Percentiles rank a stretch among this genome's conserved stretches.
These are phyloP conservation scores for Candida sphagnicola DNA, from an alignment of 805 yeast species.

Conservation along the genomic window DNA sequence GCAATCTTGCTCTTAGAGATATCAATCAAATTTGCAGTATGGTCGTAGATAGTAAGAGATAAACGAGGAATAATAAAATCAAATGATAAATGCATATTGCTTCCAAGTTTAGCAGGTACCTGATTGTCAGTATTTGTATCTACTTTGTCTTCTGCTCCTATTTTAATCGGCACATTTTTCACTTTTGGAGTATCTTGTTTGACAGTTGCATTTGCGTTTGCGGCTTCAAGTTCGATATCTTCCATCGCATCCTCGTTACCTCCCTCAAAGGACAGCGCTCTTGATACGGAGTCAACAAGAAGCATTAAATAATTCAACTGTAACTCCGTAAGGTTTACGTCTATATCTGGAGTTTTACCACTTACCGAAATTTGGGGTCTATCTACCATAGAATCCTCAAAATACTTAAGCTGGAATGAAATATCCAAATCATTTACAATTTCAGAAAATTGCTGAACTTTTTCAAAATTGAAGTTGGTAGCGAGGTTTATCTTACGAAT, in stretches of 20 bases:
- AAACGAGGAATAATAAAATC: constrained; percentile 59
- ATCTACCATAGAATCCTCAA: constrained; percentile 32
- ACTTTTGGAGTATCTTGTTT: constrained; percentile 15
- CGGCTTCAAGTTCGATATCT: constrained; percentile 52
- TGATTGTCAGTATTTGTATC: constrained; percentile 2
- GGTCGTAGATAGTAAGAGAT: constrained; percentile 57
- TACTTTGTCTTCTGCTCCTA: not conserved
- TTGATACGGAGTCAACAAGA: constrained; percentile 52
- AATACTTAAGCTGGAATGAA: constrained; percentile 53
- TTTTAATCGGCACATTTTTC: not conserved
- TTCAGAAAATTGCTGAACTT: constrained; percentile 49
- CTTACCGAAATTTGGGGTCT: constrained; percentile 48
- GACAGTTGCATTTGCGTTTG: constrained; percentile 53
- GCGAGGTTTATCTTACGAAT: constrained; percentile 66
- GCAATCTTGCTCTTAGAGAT: constrained; percentile 34
- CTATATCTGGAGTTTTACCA: constrained; percentile 62
- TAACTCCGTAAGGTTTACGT: constrained; percentile 64
- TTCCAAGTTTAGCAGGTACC: constrained; percentile 13
- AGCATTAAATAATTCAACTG: constrained; percentile 59
- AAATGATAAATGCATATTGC: constrained; percentile 39
- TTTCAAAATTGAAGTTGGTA: constrained; percentile 53
- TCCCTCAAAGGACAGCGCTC: constrained; percentile 44
- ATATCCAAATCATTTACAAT: constrained; percentile 67
- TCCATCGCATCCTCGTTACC: constrained; percentile 39
- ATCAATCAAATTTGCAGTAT: constrained; percentile 35